Conservation (phyloP, 371 early-diverging fungal species). For the Mortierella sp. region DNA sequence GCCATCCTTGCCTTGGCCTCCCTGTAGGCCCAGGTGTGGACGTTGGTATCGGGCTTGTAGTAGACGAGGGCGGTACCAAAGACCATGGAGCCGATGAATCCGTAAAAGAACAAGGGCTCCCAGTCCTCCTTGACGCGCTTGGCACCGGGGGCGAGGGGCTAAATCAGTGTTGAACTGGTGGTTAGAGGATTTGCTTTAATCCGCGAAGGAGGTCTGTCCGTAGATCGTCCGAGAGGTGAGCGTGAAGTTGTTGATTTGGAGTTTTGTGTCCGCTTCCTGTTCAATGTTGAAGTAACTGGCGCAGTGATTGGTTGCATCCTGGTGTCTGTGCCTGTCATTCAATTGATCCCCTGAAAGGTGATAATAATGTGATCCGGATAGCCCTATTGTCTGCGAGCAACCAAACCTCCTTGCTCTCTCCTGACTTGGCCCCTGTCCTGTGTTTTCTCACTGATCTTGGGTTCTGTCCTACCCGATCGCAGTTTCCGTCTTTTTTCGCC, state of each 20-base stretch:
- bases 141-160: constrained; percentile 64
- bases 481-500: not conserved
- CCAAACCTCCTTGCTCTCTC: not conserved
- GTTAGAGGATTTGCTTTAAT: not conserved
- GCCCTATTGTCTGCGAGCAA: not conserved
- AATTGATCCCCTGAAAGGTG: not conserved
- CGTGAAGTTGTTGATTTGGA: constrained; percentile 7
- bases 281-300: not conserved
- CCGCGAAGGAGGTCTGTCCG: not conserved
- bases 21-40: constrained; percentile 60
- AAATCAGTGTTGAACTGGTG: not conserved
- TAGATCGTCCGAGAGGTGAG: not conserved
- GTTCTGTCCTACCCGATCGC: not conserved
- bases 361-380: not conserved
- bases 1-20: constrained; percentile 63
- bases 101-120: constrained; percentile 72
- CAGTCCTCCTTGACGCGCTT: constrained; percentile 80
- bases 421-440: not conserved
- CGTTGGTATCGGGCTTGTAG: constrained; percentile 80
- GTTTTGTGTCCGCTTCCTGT: not conserved
- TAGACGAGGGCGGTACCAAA: constrained; percentile 66
- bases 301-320: not conserved
- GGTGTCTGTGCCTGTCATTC: not conserved
- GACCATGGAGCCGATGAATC: constrained; percentile 72
- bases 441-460: not conserved